Conservation (phyloP, 768 basidiomycete genomes). For the Mycena galericulata region DNA sequence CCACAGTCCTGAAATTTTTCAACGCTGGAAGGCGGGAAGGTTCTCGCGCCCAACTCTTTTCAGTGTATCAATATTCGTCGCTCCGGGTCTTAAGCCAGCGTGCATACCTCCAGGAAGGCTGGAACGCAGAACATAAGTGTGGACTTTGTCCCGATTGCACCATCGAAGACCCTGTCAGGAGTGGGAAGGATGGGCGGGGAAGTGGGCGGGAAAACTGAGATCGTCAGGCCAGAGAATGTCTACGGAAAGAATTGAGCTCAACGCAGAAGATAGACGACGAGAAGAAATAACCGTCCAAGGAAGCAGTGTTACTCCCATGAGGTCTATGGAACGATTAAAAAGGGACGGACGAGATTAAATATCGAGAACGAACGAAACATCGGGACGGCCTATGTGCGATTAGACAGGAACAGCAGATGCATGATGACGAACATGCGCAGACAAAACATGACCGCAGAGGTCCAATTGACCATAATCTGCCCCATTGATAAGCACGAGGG, state of each 20-base stretch:
- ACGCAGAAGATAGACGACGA: background rate
- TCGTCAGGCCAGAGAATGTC: conserved; percentile 30
- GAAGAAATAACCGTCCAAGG: conserved; percentile 28
- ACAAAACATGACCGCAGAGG: conserved; percentile 33
- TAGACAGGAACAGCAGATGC: background rate
- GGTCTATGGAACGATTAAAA: conserved; percentile 19
- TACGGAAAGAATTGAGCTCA: background rate
- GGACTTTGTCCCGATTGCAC: conserved; percentile 33
- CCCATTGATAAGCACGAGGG: background rate
- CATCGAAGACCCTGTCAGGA: conserved; percentile 38
- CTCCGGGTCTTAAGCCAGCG: background rate
- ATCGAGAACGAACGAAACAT: conserved; percentile 33
- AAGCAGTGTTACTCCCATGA: conserved; percentile 32
- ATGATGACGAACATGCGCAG: conserved; percentile 15
- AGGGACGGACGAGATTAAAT: background rate
- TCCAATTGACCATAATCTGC: conserved; percentile 37
- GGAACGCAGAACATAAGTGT: conserved; percentile 42
- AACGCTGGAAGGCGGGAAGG: conserved; percentile 30
- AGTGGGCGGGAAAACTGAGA: conserved; percentile 25
- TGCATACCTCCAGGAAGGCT: conserved; percentile 38
- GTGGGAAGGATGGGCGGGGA: conserved; percentile 35
- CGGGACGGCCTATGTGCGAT: conserved; percentile 22
- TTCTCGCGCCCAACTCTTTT: conserved; percentile 40
- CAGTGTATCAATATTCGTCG: background rate
- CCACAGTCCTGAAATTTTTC: conserved; percentile 36